Conservation (phyloP, 1,284 basidiomycete genomes). For the Pseudozyma tsukubaensis region DNA sequence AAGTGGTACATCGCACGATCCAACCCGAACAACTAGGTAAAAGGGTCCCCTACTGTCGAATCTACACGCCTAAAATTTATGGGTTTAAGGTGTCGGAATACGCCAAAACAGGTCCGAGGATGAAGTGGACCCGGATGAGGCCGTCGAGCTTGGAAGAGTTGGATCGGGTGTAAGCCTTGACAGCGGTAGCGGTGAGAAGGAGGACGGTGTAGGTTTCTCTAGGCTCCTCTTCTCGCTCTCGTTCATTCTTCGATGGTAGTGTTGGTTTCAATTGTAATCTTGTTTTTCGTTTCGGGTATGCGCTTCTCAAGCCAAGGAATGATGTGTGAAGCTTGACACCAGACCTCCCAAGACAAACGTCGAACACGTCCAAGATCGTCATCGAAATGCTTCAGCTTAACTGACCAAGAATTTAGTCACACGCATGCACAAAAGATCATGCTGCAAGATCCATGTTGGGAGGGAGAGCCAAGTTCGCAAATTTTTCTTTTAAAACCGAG, state of each 20-base stretch:
- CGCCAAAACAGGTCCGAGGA: constrained; percentile 87
- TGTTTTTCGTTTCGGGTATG: neutral
- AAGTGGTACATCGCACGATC: constrained; percentile 30
- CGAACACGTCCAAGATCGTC: too few species aligned
- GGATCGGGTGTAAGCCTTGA: constrained; percentile 70
- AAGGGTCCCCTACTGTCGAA: constrained; percentile 69
- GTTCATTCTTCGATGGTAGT: neutral
- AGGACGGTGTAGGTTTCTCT: neutral
- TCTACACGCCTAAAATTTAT: constrained; percentile 94
- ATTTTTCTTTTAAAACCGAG: constrained; percentile 8
- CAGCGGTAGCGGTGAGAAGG: too few species aligned
- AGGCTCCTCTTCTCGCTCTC: neutral
- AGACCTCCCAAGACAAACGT: too few species aligned
- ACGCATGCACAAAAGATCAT: neutral
- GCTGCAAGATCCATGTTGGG: neutral
- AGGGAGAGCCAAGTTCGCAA: constrained; percentile 34
- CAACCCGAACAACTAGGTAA: constrained; percentile 55
- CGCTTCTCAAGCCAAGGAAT: too few species aligned
- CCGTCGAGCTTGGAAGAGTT: constrained; percentile 83
- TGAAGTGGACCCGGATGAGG: constrained; percentile 92
- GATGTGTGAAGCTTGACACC: too few species aligned
- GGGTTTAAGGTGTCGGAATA: constrained; percentile 75
- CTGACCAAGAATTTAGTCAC: neutral
- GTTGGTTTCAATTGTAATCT: neutral
- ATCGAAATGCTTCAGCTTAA: neutral